These are phyloP conservation scores for Moringa oleifera DNA, from an alignment of 345 rosid genomes.

Conservation along the genomic window DNA sequence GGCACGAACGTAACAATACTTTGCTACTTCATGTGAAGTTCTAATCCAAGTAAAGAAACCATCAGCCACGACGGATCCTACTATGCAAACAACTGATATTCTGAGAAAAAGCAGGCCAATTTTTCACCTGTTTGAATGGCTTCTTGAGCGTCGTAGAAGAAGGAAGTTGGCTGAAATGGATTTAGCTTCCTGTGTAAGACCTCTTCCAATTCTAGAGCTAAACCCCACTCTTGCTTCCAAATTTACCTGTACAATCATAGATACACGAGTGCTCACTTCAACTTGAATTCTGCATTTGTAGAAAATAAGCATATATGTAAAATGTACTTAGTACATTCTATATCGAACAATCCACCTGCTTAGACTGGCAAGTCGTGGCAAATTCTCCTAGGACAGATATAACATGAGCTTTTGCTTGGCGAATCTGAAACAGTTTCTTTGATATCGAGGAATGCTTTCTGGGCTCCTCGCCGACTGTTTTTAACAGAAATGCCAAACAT, in stretches of 20 bases:
- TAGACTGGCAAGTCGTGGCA: slow-evolving; percentile 47
- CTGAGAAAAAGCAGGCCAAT: background rate
- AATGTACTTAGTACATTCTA: background rate
- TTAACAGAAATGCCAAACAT: slow-evolving; percentile 4
- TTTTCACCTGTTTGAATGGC: slow-evolving; percentile 32
- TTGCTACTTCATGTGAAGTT: slow-evolving; percentile 36
- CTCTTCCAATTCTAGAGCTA: slow-evolving; percentile 52
- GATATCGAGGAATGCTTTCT: slow-evolving; percentile 38
- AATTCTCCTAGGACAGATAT: slow-evolving; percentile 84
- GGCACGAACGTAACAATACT: slow-evolving; percentile 54
- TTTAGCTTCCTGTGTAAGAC: slow-evolving; percentile 65
- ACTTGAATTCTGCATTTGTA: background rate
- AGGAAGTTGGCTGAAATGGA: slow-evolving; percentile 69
- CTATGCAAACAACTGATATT: background rate
- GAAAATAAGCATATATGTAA: too few species aligned
- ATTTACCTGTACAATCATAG: slow-evolving; percentile 44
- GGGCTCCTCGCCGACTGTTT: slow-evolving; percentile 41
- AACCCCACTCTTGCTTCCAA: slow-evolving; percentile 85
- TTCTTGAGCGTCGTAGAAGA: slow-evolving; percentile 56
- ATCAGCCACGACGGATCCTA: too few species aligned
- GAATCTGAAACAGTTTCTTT: slow-evolving; percentile 41
- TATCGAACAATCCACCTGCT: slow-evolving; percentile 36
- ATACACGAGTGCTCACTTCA: too few species aligned
- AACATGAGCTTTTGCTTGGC: slow-evolving; percentile 72
- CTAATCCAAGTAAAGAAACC: slow-evolving; percentile 20